These are phyloP conservation scores for Apophysomyces elegans DNA, from an alignment of 371 early-diverging fungal genomes.

Conservation along the genomic window DNA sequence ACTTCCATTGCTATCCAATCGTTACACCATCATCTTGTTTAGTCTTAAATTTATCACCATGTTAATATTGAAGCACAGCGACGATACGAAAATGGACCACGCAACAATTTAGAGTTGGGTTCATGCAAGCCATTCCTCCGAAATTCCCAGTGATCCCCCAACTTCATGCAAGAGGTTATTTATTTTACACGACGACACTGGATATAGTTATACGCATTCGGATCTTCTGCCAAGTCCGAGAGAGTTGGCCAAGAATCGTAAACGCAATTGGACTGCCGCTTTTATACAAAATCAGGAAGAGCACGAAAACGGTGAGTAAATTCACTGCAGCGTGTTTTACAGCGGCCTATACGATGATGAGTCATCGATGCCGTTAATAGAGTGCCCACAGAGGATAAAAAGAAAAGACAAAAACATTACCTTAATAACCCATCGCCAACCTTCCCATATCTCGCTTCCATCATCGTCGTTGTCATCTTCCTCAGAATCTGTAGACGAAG, in stretches of 20 bases:
- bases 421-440: constrained; percentile 47
- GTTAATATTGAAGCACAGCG: no score
- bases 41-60: no score
- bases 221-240: constrained; percentile 11
- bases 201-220: constrained; percentile 2
- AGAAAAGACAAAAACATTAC: constrained; percentile 21
- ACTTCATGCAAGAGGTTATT: constrained; percentile 4
- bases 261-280: constrained; percentile 15
- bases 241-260: constrained; percentile 15
- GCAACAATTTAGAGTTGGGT: no score
- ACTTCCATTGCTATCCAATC: no score
- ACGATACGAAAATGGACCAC: no score
- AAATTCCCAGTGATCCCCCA: not conserved
- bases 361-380: not conserved
- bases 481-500: constrained; percentile 4
- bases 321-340: constrained; percentile 22
- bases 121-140: no score
- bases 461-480: constrained; percentile 17
- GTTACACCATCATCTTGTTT: no score
- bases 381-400: not conserved
- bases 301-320: constrained; percentile 9
- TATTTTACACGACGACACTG: constrained; percentile 14
- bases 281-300: constrained; percentile 11
- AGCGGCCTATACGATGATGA: constrained; percentile 9
- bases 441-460: constrained; percentile 19